A percentile compares a stretch with the other conserved stretches of the same genome.
These are phyloP conservation scores for Xylariaceae sp. DNA, from an alignment of 2,329 filamentous ascomycete species.

Conservation along the genomic window DNA sequence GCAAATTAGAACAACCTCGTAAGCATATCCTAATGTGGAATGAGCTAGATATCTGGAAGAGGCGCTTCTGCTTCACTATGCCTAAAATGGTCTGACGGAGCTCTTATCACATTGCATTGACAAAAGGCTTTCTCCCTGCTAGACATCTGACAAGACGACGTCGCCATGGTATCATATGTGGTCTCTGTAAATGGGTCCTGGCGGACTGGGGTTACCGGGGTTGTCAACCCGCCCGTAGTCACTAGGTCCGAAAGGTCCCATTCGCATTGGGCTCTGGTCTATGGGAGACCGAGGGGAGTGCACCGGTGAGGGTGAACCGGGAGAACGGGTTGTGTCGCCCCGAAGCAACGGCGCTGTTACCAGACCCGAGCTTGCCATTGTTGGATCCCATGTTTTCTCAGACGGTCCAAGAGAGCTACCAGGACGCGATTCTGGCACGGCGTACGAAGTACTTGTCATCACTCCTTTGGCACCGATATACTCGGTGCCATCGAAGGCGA, in stretches of 20 bases:
- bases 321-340: conserved; percentile 18
- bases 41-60: too few relatives aligned
- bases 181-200: conserved; percentile 2
- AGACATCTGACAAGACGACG: too few relatives aligned
- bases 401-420: conserved; percentile 29
- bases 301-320: conserved; percentile 24
- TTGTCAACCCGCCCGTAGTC: conserved; percentile 22
- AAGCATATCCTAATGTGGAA: too few relatives aligned
- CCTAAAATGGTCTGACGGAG: too few relatives aligned
- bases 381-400: conserved; percentile 37
- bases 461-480: conserved; percentile 42
- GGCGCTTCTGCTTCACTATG: too few relatives aligned
- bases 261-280: conserved; percentile 33
- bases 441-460: conserved; percentile 37
- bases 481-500: conserved; percentile 42
- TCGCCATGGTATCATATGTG: not conserved
- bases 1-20: too few relatives aligned
- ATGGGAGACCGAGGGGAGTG: conserved; percentile 24
- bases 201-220: conserved; percentile 10
- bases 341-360: conserved; percentile 34
- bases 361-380: conserved; percentile 3
- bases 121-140: too few relatives aligned
- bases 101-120: too few relatives aligned
- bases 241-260: conserved; percentile 32
- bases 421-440: conserved; percentile 36